Evolutionary conservation across 176 grass and related monocot genomes (phyloP).

Genomic region (Aegilops umbellulata): DNA sequence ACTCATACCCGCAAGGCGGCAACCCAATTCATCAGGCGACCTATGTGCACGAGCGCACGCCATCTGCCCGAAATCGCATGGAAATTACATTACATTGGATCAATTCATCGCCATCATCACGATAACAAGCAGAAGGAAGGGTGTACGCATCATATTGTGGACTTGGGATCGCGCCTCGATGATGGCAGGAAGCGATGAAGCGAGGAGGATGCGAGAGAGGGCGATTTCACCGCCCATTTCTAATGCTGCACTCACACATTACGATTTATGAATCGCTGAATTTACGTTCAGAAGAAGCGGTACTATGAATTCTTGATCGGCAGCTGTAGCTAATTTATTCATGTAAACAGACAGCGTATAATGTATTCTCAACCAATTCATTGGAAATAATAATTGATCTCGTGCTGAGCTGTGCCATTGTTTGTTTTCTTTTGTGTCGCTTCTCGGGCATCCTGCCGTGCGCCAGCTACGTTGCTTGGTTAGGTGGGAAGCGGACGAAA

Average conservation of each 20-base stretch:
- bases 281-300: background rate
- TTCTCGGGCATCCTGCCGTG: background rate
- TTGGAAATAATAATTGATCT: background rate
- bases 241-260: background rate
- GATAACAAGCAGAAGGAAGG: background rate
- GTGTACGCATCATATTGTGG: background rate
- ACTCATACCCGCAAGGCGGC: background rate
- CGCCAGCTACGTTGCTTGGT: constrained; percentile 27
- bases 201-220: background rate
- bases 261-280: background rate
- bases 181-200: background rate
- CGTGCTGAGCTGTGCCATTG: background rate
- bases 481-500: background rate
- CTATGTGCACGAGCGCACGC: background rate
- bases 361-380: constrained; percentile 14
- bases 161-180: background rate
- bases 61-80: background rate
- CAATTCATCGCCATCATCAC: too few species aligned
- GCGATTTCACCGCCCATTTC: background rate
- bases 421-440: background rate
- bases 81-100: background rate
- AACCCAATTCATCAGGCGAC: background rate
- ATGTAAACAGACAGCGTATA: constrained; percentile 17
- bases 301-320: background rate
- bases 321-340: background rate